Conservation (phyloP, 371 early-diverging fungal species). For the Mucor plumbeus region DNA sequence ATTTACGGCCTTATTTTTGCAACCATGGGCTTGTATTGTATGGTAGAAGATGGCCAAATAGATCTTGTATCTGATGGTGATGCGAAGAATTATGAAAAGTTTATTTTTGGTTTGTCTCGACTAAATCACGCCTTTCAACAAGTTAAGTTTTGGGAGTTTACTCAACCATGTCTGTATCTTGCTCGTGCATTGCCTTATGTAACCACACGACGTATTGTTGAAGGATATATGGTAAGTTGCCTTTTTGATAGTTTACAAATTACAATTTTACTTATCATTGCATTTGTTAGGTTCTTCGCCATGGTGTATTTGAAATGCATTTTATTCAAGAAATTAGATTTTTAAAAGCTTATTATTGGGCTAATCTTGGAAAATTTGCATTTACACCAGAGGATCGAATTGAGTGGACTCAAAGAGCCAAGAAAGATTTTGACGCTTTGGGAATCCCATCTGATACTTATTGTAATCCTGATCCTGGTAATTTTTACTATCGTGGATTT, state of each 20-base stretch:
- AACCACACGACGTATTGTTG: conserved; percentile 48
- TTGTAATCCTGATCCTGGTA: conserved; percentile 47
- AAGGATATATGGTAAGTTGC: conserved; percentile 42
- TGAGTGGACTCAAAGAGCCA: conserved; percentile 50
- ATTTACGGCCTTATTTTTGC: conserved; percentile 49
- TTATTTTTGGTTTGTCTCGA: conserved; percentile 35
- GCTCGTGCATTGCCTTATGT: conserved; percentile 53
- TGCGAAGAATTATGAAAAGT: conserved; percentile 38
- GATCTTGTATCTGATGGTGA: conserved; percentile 25
- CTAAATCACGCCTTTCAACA: conserved; percentile 50
- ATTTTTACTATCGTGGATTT: conserved; percentile 25
- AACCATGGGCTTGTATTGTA: conserved; percentile 44
- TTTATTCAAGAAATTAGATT: conserved; percentile 53
- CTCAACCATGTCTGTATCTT: conserved; percentile 49
- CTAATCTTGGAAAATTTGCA: conserved; percentile 51
- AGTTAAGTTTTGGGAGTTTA: conserved; percentile 55
- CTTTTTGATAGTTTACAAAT: not conserved
- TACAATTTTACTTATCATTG: not conserved
- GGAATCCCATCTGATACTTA: conserved; percentile 44
- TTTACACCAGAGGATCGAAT: conserved; percentile 47
- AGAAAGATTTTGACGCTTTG: conserved; percentile 34
- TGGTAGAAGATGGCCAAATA: conserved; percentile 43
- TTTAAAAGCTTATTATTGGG: conserved; percentile 50
- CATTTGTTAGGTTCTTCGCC: conserved; percentile 33
- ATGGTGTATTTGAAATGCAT: conserved; percentile 52